A percentile compares a stretch with the other conserved stretches of the same genome.
Evolutionary conservation across 805 yeast genomes (phyloP).

Genomic region (Millerago galiae): DNA sequence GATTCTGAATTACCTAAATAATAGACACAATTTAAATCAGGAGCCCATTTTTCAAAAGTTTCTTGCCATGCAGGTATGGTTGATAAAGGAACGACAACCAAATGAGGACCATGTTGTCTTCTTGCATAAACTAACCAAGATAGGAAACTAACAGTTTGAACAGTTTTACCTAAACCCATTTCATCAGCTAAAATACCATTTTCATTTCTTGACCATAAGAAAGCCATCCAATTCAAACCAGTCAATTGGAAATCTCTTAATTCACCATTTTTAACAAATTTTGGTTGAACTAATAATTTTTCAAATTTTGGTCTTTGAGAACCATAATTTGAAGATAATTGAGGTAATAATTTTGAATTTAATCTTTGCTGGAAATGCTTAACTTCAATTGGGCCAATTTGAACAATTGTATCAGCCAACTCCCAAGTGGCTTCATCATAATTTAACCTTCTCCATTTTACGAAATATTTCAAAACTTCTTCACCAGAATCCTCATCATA

Average conservation of each 20-base stretch:
- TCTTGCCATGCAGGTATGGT: constrained; percentile 99
- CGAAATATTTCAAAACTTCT: constrained; percentile 70
- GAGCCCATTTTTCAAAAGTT: constrained; percentile 96
- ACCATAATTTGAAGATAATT: constrained; percentile 71
- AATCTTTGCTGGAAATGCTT: constrained; percentile 73
- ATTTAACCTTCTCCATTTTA: constrained; percentile 89
- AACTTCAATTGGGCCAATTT: constrained; percentile 77
- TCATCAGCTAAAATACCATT: constrained; percentile 98
- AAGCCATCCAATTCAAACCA: constrained; percentile 99
- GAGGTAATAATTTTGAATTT: constrained; percentile 80
- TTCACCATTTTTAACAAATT: constrained; percentile 84
- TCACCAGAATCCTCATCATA: constrained; percentile 47
- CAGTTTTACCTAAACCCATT: constrained; percentile 98
- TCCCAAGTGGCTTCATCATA: constrained; percentile 99
- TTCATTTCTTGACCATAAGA: constrained; percentile 94
- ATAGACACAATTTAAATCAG: constrained; percentile 87
- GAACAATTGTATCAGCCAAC: constrained; percentile 79
- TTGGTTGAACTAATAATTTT: constrained; percentile 80
- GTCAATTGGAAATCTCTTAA: constrained; percentile 96
- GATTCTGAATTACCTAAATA: constrained; percentile 90
- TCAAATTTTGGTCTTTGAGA: constrained; percentile 79
- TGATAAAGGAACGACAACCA: constrained; percentile 92
- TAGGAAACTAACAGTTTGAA: constrained; percentile 89
- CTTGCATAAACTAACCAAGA: constrained; percentile 95
- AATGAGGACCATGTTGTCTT: constrained; percentile 95